Evolutionary conservation across 768 basidiomycete genomes (phyloP).

Genomic region (Naganishia vishniacii): DNA sequence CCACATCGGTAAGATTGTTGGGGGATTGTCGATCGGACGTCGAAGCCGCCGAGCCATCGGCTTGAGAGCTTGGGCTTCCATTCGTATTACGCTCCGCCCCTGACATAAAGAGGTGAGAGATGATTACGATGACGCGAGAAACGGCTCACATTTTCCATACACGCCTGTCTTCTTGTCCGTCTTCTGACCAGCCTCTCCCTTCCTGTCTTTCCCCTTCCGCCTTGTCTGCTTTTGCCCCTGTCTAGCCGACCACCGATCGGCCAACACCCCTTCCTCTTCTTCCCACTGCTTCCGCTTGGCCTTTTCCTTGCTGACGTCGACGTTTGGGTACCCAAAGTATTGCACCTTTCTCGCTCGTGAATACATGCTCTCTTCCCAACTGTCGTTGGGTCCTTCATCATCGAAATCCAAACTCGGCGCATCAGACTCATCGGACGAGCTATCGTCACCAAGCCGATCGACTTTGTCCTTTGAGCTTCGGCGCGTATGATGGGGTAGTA

Average conservation of each 20-base stretch:
- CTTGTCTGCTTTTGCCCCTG: constrained; percentile 50
- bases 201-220: constrained; percentile 50
- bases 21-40: neutral
- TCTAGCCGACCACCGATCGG: constrained; percentile 64
- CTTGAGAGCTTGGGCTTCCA: neutral
- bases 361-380: constrained; percentile 62
- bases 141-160: constrained; percentile 24
- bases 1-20: constrained; percentile 14
- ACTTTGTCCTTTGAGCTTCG: constrained; percentile 29
- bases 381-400: constrained; percentile 60
- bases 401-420: constrained; percentile 58
- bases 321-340: constrained; percentile 83
- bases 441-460: constrained; percentile 46
- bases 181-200: constrained; percentile 53
- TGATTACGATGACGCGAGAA: neutral
- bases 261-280: constrained; percentile 77
- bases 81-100: constrained; percentile 12
- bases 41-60: neutral
- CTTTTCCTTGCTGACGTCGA: constrained; percentile 75
- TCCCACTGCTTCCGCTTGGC: constrained; percentile 66
- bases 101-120: neutral
- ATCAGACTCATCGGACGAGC: constrained; percentile 40
- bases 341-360: constrained; percentile 68
- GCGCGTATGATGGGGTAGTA: constrained; percentile 57
- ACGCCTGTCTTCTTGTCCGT: constrained; percentile 29